Evolutionary conservation across 371 early-diverging fungal species (phyloP).

Genomic region (Choanephora cucurbitarum): DNA sequence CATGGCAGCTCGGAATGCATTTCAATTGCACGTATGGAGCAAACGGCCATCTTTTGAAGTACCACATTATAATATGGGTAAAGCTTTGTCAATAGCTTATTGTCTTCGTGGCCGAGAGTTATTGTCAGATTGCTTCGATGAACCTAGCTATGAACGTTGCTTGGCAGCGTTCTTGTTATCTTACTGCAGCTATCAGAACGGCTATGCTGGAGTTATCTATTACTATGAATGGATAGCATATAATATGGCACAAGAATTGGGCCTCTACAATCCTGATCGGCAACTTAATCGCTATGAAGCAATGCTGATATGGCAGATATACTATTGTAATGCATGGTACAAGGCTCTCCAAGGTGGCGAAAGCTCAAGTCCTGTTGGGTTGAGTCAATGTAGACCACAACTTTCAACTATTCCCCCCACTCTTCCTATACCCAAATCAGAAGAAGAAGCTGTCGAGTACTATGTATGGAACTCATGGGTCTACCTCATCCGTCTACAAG

Average conservation of each 20-base stretch:
- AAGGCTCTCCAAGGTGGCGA: slow-evolving; percentile 31
- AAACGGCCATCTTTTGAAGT: slow-evolving; percentile 31
- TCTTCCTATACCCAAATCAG: slow-evolving; percentile 11
- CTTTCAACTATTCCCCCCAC: slow-evolving; percentile 22
- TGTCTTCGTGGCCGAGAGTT: slow-evolving; percentile 41
- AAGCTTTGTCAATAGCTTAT: slow-evolving; percentile 46
- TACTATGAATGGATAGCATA: slow-evolving; percentile 50
- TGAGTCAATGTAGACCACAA: background rate
- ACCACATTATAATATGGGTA: slow-evolving; percentile 48
- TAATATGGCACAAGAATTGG: slow-evolving; percentile 45
- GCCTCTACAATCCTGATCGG: slow-evolving; percentile 33
- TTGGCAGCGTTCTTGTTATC: slow-evolving; percentile 45
- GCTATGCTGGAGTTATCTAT: slow-evolving; percentile 33
- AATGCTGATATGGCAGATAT: slow-evolving; percentile 42
- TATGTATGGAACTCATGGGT: slow-evolving; percentile 42
- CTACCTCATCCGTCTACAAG: slow-evolving; percentile 44
- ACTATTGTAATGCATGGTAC: slow-evolving; percentile 46
- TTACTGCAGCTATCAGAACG: slow-evolving; percentile 49
- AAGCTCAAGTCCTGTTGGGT: slow-evolving; percentile 27
- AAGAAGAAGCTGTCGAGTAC: slow-evolving; percentile 28
- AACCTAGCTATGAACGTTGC: slow-evolving; percentile 42
- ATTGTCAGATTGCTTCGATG: slow-evolving; percentile 44
- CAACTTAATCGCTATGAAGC: slow-evolving; percentile 25
- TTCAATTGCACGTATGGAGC: slow-evolving; percentile 52
- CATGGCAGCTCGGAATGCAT: slow-evolving; percentile 51